Evolutionary conservation across 1,284 basidiomycete genomes (phyloP), one percentile per base, ranked within the genome.

Genomic region (Cryptococcus maquisensis): DNA sequence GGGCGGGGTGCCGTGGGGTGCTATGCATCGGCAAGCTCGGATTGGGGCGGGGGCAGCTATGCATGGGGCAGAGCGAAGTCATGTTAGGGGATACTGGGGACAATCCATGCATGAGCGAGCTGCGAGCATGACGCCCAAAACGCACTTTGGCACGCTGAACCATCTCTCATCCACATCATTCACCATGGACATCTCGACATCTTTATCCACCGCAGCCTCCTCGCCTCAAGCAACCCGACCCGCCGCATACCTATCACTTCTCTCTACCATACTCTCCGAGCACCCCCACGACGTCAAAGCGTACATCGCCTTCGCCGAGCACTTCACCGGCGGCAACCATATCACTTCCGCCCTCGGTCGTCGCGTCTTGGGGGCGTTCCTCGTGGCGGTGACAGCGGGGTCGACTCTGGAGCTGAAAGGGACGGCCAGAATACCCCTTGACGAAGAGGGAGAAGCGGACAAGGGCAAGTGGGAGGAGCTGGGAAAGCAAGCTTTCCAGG

Each of bases 171-270:
- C 42, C 4, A 40, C 39, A 40, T 40, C 39, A n/a, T 40, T 51
- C 9, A 55, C 53, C 46, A 42, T 59, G 61, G 62, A 40, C 57
- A 60, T 23, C 43, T n/a, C 23, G 23, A 3, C 20, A 24, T 10
- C 48, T 10, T 24, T 9, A 28, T 38, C 23, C 48, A 28, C 15
- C 32, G 48, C 51, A 15, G 26, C 47, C 20, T 20, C n/a, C 36
- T 6, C 24, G 1, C 18, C 21, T 15, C 32, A 54, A 72, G 68
- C 4, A 66, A 68, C 51, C 89, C 89, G 89, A 68, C 85, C 82
- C 0, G 80, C 84, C n/a, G 86, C 85, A 3, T 93, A 88, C 68
- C 68, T 76, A 47, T 40, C 63, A 18, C 66, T 77, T 24, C 67
- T 79, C 44, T 47, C 59, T 1, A 37, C 55, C 7, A 68, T 77